Evolutionary conservation across 306 rosid species (phyloP).

Genomic region (Geum urbanum): DNA sequence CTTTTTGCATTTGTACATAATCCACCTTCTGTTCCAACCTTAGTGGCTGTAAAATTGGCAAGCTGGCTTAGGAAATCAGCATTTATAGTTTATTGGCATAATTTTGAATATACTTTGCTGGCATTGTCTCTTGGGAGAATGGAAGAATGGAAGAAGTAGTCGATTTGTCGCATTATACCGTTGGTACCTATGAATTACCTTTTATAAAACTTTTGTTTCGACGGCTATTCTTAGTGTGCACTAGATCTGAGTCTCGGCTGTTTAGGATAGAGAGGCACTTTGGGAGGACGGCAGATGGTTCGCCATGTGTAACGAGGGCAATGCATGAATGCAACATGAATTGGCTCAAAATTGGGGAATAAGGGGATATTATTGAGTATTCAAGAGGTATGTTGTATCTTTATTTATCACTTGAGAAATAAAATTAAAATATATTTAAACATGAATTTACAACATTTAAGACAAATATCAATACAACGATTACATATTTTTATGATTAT

Average conservation of each 20-base stretch:
- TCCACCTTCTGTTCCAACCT: constrained; percentile 98
- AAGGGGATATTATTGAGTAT: too few species aligned
- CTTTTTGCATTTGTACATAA: constrained; percentile 50
- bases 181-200: constrained; percentile 52
- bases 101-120: constrained; percentile 89
- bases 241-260: constrained; percentile 20
- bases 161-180: constrained; percentile 65
- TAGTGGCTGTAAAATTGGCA: constrained; percentile 91
- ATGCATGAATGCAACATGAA: constrained; percentile 99
- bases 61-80: constrained; percentile 71
- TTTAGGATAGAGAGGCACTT: constrained; percentile 78
- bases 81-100: constrained; percentile 94
- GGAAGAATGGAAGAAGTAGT: constrained; percentile 93
- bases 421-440: too few species aligned
- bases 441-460: too few species aligned
- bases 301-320: constrained; percentile 87
- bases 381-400: too few species aligned
- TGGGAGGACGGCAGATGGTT: constrained; percentile 90
- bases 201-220: constrained; percentile 14
- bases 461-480: too few species aligned
- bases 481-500: too few species aligned
- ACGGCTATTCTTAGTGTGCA: constrained; percentile 17
- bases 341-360: constrained; percentile 96
- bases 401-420: too few species aligned
- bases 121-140: constrained; percentile 72